phyloP scores from a whole-genome alignment of 352 stramenopile species.

The Halophytophthora batemanensis region DNA sequence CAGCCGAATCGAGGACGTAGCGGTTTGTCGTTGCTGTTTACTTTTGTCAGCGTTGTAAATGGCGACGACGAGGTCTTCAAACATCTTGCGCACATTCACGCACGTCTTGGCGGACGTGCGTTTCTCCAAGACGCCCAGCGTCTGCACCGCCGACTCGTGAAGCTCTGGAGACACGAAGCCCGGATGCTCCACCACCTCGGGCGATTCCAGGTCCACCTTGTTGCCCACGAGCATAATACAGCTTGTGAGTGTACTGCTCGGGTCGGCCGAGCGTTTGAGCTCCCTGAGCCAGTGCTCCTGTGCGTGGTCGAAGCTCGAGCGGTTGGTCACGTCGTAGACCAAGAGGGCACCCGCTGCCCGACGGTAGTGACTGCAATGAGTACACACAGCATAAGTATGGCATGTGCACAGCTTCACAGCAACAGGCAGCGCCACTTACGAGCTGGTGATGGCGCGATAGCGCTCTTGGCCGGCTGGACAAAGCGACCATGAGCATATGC shows the following conservation, averaged over 20 bases:
- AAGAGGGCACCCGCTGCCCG: slow-evolving; percentile 66
- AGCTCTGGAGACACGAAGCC: slow-evolving; percentile 32
- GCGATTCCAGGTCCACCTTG: slow-evolving; percentile 57
- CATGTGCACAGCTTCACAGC: not conserved
- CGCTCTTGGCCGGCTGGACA: slow-evolving; percentile 60
- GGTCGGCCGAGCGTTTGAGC: slow-evolving; percentile 57
- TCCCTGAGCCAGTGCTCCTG: slow-evolving; percentile 74
- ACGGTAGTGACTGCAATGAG: slow-evolving; percentile 56
- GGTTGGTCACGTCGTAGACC: slow-evolving; percentile 76
- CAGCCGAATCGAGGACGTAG: slow-evolving; percentile 34
- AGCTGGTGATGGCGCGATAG: slow-evolving; percentile 83
- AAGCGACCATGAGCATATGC: not conserved
- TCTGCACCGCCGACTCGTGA: slow-evolving; percentile 37
- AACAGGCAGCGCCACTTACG: slow-evolving; percentile 27
- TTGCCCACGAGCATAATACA: slow-evolving; percentile 83
- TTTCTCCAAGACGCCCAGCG: slow-evolving; percentile 45
- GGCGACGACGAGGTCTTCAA: slow-evolving; percentile 68
- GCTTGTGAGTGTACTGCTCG: slow-evolving; percentile 56
- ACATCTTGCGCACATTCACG: slow-evolving; percentile 58
- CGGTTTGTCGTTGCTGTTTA: slow-evolving; percentile 37
- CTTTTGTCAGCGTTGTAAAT: slow-evolving; percentile 67
- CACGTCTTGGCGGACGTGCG: slow-evolving; percentile 72
- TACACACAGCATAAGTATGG: not conserved
- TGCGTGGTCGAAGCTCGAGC: slow-evolving; percentile 63
- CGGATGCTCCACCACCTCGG: slow-evolving; percentile 3